Conservation (phyloP, 2,329 filamentous ascomycete species). For the Graphilbum ipis-grandicollis region DNA sequence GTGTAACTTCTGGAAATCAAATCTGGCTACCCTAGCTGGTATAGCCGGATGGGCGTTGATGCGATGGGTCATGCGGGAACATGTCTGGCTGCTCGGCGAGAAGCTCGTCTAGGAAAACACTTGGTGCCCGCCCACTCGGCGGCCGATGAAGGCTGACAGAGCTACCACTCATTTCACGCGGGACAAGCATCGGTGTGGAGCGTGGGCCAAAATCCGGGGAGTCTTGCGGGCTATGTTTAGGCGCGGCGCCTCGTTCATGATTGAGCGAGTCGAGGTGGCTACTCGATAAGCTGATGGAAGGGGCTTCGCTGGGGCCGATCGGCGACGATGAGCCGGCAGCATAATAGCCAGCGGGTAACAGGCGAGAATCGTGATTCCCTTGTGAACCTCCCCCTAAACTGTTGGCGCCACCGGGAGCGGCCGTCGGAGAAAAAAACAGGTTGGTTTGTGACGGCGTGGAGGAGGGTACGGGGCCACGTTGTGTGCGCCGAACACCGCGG, state of each 20-base stretch:
- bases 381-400: too few relatives aligned
- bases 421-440: conserved; percentile 92
- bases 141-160: conserved; percentile 49
- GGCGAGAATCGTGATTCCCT: conserved; percentile 55
- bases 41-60: neutral
- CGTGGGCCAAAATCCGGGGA: conserved; percentile 40
- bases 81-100: conserved; percentile 54
- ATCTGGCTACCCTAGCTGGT: too few relatives aligned
- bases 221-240: conserved; percentile 45
- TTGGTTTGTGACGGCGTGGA: conserved; percentile 46
- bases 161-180: conserved; percentile 38
- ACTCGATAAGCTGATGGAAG: conserved; percentile 43
- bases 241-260: conserved; percentile 27
- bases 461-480: conserved; percentile 33
- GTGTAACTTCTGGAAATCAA: too few relatives aligned
- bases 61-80: conserved; percentile 12
- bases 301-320: conserved; percentile 20
- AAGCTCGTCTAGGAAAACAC: conserved; percentile 77
- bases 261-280: conserved; percentile 41
- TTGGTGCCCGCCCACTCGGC: conserved; percentile 58
- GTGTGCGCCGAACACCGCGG: conserved; percentile 33
- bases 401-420: conserved; percentile 25
- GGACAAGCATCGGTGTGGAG: conserved; percentile 5
- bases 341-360: conserved; percentile 84
- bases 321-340: conserved; percentile 43